phyloP scores from a whole-genome alignment of 768 basidiomycete species.

The Pisolithus albus region DNA sequence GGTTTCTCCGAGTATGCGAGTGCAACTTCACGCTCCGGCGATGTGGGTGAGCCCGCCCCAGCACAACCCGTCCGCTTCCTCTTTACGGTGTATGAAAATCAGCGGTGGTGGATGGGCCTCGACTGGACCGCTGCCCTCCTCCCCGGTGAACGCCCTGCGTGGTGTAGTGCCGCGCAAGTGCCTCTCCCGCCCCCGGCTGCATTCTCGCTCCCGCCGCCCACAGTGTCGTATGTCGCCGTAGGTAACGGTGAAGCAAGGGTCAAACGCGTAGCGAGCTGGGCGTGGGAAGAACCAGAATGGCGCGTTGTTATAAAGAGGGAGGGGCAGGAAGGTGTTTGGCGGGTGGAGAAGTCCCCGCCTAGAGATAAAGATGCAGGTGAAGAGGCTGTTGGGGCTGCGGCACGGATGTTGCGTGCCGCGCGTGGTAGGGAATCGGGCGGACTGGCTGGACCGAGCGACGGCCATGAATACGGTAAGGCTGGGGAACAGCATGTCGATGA shows the following conservation, averaged over 20 bases:
- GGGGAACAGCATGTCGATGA: conserved; percentile 24
- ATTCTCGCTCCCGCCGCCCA: conserved; percentile 59
- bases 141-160: conserved; percentile 84
- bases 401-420: conserved; percentile 51
- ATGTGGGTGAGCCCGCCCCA: conserved; percentile 9
- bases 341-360: conserved; percentile 60
- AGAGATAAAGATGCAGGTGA: conserved; percentile 35
- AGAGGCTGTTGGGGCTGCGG: conserved; percentile 33
- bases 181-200: conserved; percentile 63
- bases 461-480: conserved; percentile 18
- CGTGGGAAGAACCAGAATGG: conserved; percentile 93
- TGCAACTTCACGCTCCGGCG: conserved; percentile 7
- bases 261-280: conserved; percentile 75
- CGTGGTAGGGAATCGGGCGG: conserved; percentile 33
- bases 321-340: conserved; percentile 41
- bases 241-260: conserved; percentile 39
- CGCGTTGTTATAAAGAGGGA: conserved; percentile 57
- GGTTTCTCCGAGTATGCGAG: conserved; percentile 14
- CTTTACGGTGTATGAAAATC: conserved; percentile 90
- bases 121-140: conserved; percentile 94
- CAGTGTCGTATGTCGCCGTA: conserved; percentile 49
- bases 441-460: conserved; percentile 11
- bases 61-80: conserved; percentile 55
- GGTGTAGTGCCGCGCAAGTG: conserved; percentile 57
- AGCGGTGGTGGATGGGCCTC: conserved; percentile 96